A percentile compares a stretch with the other conserved stretches of the same genome.
phyloP scores from a whole-genome alignment of 148 eudicot genomes.

The Chenopodium quinoa region DNA sequence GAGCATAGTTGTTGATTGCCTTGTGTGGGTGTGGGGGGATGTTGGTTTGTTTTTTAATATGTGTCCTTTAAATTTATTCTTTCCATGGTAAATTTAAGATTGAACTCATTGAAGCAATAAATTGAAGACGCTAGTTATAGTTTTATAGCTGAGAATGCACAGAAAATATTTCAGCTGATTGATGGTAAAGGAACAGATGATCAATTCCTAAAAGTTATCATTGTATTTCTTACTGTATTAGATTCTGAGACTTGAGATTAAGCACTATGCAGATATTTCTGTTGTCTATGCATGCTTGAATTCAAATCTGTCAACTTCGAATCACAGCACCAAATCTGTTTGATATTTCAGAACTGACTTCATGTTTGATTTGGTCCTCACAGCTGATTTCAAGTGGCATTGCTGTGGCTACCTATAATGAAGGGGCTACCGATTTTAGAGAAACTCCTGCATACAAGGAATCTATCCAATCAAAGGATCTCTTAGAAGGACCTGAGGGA shows the following conservation, averaged over 20 bases:
- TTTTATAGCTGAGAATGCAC: neutral
- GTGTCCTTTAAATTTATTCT: neutral
- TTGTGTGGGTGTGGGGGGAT: too few species aligned
- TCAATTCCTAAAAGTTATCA: too few species aligned
- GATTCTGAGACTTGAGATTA: neutral
- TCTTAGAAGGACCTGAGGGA: slow-evolving; percentile 69
- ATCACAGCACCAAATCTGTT: neutral
- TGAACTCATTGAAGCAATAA: neutral
- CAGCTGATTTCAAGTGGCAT: slow-evolving; percentile 83
- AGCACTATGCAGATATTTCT: neutral
- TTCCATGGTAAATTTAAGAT: neutral
- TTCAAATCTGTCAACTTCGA: neutral
- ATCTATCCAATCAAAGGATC: slow-evolving; percentile 67
- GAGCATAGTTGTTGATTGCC: too few species aligned
- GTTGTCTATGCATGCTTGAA: slow-evolving; percentile 6
- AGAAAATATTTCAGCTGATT: neutral
- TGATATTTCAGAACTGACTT: neutral
- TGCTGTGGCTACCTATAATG: slow-evolving; percentile 91
- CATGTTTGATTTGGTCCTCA: neutral
- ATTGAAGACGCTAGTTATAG: neutral
- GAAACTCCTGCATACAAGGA: slow-evolving; percentile 83
- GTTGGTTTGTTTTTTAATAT: too few species aligned
- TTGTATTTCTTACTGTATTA: neutral
- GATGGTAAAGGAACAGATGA: neutral
- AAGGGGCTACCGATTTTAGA: slow-evolving; percentile 96